Evolutionary conservation across 208 protist genomes (phyloP).

Genomic region (Crithidia fasciculata): DNA sequence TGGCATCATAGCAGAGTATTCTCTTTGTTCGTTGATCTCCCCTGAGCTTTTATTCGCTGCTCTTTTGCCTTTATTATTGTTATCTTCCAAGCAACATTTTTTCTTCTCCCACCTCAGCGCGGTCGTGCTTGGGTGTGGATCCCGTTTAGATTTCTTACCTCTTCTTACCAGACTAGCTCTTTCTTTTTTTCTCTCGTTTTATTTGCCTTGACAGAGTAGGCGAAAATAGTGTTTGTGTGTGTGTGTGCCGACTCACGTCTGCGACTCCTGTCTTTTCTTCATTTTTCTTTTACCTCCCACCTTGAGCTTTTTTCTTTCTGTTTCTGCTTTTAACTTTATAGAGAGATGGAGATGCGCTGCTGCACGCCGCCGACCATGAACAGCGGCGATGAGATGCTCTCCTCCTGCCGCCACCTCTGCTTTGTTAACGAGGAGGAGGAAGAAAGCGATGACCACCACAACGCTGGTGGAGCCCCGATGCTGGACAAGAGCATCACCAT

Average conservation of each 20-base stretch:
- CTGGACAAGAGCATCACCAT: constrained; percentile 23
- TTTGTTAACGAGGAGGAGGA: constrained; percentile 34
- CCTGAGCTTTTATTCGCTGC: no score
- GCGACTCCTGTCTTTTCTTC: neutral
- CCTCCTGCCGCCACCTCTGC: constrained; percentile 30
- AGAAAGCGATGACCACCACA: neutral
- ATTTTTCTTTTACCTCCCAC: neutral
- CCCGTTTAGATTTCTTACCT: no score
- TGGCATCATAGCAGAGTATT: no score
- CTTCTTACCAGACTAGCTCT: neutral
- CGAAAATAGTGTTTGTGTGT: neutral
- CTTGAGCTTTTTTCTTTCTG: constrained; percentile 14
- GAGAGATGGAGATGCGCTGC: constrained; percentile 22
- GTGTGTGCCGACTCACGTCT: neutral
- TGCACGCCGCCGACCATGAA: constrained; percentile 30
- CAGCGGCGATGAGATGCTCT: constrained; percentile 20
- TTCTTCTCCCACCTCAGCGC: no score
- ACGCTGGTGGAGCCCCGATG: neutral
- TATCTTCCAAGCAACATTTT: no score
- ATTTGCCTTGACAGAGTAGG: neutral
- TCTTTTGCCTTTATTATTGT: no score
- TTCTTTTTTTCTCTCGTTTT: neutral
- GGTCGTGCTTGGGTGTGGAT: no score
- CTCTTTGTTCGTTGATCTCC: no score
- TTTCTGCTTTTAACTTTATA: neutral